Base-by-base conservation (phyloP, 495 filamentous ascomycete species). In the Xylaria scruposa region DNA sequence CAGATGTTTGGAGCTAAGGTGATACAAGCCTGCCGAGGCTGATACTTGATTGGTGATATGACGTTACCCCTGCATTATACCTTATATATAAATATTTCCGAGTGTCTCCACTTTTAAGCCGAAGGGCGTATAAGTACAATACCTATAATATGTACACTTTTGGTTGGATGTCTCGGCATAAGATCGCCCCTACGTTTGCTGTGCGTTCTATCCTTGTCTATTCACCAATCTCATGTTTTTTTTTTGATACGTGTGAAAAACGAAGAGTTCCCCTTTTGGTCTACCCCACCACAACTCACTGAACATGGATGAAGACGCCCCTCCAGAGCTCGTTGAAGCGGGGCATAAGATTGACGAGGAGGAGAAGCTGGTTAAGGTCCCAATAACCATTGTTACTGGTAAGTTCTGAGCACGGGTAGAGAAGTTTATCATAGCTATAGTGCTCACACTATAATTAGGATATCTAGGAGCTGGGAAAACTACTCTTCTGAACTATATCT, bases 381-480 rank as follows among this genome's bases (percentile, higher is more conserved):
- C 96, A 46, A 96, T 99, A 70, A 98, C 97, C 2, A 94, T 99
- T 64, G 91, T 99, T 29, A 99, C 96, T 36, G 94, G 94, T 91
- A 84, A 73, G 83, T 74, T 19, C 56, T 58, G 51, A n/a, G 67
- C 31, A 75, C 36, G 46, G 38, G 8, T 72, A n/a, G 13, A 51
- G 60, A 31, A 40, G 47, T n/a, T 40, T 58, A 67, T 56, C 29
- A 4, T 19, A 38, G 44, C 21, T 17, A 49, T 51, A 59, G 73
- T 59, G 54, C 68, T 81, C 49, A 79, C 64, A 60, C 53, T 29
- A 21, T 40, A 15, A 17, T n/a, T 62, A 88, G 87, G 88, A 9
- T 99, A 98, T 75, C 88, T 99, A 21, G 96, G 96, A 40, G 92
- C 96, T 31, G 96, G 96, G 24, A 99, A 99, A 80, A 98, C 95